Evolutionary conservation across 169 alveolate genomes (phyloP).

Genomic region (Babesia bigemina): DNA sequence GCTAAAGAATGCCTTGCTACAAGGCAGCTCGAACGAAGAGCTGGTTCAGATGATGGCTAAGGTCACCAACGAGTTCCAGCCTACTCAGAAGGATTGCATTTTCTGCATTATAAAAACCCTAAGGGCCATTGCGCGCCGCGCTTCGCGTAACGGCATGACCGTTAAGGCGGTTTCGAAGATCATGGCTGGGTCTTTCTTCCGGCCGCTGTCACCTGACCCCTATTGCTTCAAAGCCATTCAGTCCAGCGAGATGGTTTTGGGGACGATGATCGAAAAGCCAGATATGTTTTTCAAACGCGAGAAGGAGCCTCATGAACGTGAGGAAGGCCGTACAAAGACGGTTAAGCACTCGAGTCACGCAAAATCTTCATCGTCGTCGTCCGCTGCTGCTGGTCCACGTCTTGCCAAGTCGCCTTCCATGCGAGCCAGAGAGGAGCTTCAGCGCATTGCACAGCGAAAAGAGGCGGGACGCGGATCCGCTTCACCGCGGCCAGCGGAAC

Average conservation of each 20-base stretch:
- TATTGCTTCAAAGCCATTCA: slow-evolving; percentile 27
- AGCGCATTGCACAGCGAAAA: slow-evolving; percentile 11
- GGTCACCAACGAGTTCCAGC: slow-evolving; percentile 13
- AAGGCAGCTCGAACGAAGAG: slow-evolving; percentile 43
- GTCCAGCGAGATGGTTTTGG: slow-evolving; percentile 40
- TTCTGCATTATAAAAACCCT: slow-evolving; percentile 59
- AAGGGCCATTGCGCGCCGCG: slow-evolving; percentile 49
- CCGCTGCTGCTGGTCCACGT: not conserved
- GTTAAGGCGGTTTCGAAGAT: slow-evolving; percentile 42
- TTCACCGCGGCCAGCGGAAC: not conserved
- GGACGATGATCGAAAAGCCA: slow-evolving; percentile 66
- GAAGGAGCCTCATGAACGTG: slow-evolving; percentile 7
- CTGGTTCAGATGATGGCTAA: slow-evolving; percentile 20
- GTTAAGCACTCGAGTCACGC: not conserved
- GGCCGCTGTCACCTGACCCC: slow-evolving; percentile 63
- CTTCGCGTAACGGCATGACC: slow-evolving; percentile 40
- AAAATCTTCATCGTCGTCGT: not conserved
- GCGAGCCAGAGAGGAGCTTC: slow-evolving; percentile 38
- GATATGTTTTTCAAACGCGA: slow-evolving; percentile 38
- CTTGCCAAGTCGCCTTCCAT: slow-evolving; percentile 25
- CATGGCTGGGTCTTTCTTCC: slow-evolving; percentile 60
- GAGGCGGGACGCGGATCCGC: slow-evolving; percentile 1
- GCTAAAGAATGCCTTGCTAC: slow-evolving; percentile 47
- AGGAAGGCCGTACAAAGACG: not conserved
- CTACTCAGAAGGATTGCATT: slow-evolving; percentile 47